These are phyloP conservation scores for Colletotrichum sansevieriae DNA, from an alignment of 2,329 filamentous ascomycete species.

Conservation along the genomic window DNA sequence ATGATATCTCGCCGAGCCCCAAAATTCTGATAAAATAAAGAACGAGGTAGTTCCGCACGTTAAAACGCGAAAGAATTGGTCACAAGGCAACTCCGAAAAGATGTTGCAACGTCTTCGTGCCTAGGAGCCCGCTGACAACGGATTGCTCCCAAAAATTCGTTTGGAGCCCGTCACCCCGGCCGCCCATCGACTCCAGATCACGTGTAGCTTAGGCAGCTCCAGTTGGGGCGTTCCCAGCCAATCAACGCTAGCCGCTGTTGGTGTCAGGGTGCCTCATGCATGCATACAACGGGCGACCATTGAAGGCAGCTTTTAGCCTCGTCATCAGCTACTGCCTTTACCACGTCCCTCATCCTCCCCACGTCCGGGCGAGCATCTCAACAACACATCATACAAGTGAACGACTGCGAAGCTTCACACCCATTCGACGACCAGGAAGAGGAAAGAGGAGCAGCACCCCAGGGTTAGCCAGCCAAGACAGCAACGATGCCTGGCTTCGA, in stretches of 20 bases:
- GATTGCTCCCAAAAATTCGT: slow-evolving; percentile 33
- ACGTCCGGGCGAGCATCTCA: slow-evolving; percentile 41
- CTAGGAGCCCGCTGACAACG: slow-evolving; percentile 12
- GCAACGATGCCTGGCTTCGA: slow-evolving; percentile 93
- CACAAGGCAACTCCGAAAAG: slow-evolving; percentile 1
- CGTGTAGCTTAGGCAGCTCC: slow-evolving; percentile 37
- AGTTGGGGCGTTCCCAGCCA: slow-evolving; percentile 19
- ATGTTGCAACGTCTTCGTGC: slow-evolving; percentile 27
- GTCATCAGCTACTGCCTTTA: slow-evolving; percentile 60
- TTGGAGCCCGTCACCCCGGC: slow-evolving; percentile 22
- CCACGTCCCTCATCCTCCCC: slow-evolving; percentile 44
- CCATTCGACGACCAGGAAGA: slow-evolving; percentile 11
- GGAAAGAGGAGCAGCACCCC: neutral
- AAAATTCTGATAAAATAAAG: slow-evolving; percentile 1
- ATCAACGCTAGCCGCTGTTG: slow-evolving; percentile 20
- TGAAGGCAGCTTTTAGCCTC: slow-evolving; percentile 67
- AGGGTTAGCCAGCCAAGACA: slow-evolving; percentile 32
- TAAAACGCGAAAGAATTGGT: slow-evolving; percentile 28
- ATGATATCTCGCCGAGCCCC: slow-evolving; percentile 15
- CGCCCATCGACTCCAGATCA: slow-evolving; percentile 19
- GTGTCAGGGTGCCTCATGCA: slow-evolving; percentile 35
- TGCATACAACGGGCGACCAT: slow-evolving; percentile 36
- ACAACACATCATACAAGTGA: slow-evolving; percentile 20
- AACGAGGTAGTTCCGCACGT: neutral
- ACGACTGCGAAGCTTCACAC: slow-evolving; percentile 18